Evolutionary conservation across 2,329 filamentous ascomycete genomes (phyloP), one percentile per base, ranked within the genome.

Genomic region (Colletotrichum cereale): DNA sequence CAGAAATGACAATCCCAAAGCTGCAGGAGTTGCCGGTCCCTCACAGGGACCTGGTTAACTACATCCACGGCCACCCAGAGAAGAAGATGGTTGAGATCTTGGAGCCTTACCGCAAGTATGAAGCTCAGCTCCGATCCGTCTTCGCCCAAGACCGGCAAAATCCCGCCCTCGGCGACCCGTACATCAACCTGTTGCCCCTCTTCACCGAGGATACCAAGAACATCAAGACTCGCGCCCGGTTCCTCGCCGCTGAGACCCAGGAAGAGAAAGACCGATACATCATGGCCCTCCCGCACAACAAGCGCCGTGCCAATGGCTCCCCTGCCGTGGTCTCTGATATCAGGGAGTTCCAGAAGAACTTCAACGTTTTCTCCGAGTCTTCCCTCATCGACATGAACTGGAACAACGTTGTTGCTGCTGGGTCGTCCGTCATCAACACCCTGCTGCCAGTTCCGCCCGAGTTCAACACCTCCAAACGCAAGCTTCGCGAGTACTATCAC

Each of bases 401-500:
- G 94, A 89, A 82, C 77, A 96, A 96, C 78, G 89, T 97, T 21
- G 90, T 96, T 21, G 94, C 89, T 38, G 93, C 93, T 50, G 94
- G 94, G 14, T 95, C 92, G 60, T 91, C 93, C 1, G 94, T 96
- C 1, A 90, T 94, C 63, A 97, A 95, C 65, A 91, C 91, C 60
- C 85, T 97, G 42, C 82, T 97, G 18, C 92, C 93, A 0, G 89
- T 94, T 7, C 91, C 91, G 7, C 81, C 87, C 3, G 81, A 89
- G 73, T 89, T 90, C 80, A 87, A 85, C 60, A 81, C 83, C 40
- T 91, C 89, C 56, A 93, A 93, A 83, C 86, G 88, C 64, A 85
- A 85, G 72, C 82, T 91, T 75, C 84, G 91, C 78, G 84, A 91
- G 81, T 97, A 94, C 79, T 97, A 96, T 75, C 94, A 97, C 77